Base-by-base conservation (phyloP, 805 yeast species). In the Ogataea allantospora region DNA sequence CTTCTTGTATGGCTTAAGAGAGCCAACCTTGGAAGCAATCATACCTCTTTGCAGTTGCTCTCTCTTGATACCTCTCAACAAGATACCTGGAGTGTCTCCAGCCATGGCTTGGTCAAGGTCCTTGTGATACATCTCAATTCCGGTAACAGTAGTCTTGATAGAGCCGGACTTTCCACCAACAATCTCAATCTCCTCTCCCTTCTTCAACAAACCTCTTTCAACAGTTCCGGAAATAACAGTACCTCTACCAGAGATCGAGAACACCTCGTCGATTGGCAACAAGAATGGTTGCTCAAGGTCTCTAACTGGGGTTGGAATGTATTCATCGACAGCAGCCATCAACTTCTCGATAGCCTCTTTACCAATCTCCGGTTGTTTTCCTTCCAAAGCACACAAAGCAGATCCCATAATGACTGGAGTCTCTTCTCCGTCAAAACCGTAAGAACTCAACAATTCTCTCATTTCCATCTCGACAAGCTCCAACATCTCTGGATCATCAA, bases 381-480 rank as follows among this genome's bases (percentile, higher is more conserved):
- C 84, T 71, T 93, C 96, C 57, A 93, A 77, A 54, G 99, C 98
- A 69, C 96, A 86, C 58, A 93, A 75, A 53, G 98, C 99, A 57
- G 98, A 89, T 57, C 99, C 99, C 96, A 91, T 89, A 51, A 93
- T 71, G 46, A 93, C 97, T 44, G 99, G 99, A 51, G 95, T 83
- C 71, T 91, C 83, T 62, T 93, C 99, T 71, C 98, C 99, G 62
- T 93, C 98, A 54, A 91, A 93, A 44, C 97, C 98, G 68, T 89
- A 93, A 52, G 85, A 75, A 52, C 80, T 61, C 62, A 93, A 76
- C 51, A 93, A 77, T 65, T 93, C 99, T 73, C 99, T 85, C 99
- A 93, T 93, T 77, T 93, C 99, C 99, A 93, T 93, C 75, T 93
- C 99, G 52, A 93, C 99, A 58, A 93, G 81, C 76, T 93, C 99